Evolutionary conservation across 805 yeast species (phyloP).

Genomic region (Metschnikowia lochheadii): DNA sequence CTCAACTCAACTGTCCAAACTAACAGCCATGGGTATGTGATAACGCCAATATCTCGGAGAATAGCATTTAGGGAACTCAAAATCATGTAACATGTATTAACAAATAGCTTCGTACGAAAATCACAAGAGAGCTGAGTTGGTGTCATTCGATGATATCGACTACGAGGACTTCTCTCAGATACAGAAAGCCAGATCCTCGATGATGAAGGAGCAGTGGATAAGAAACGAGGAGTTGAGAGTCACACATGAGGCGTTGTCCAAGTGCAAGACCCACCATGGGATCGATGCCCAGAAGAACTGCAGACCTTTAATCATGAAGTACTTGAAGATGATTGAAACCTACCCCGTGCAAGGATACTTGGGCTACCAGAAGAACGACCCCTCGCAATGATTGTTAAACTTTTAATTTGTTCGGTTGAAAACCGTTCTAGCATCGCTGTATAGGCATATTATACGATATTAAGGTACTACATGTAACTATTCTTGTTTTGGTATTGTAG

Average conservation of each 20-base stretch:
- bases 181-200: conserved; percentile 68
- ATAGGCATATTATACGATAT: conserved; percentile 10
- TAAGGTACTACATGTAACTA: background rate
- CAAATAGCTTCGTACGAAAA: conserved; percentile 28
- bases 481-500: background rate
- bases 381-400: conserved; percentile 47
- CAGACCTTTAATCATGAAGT: conserved; percentile 70
- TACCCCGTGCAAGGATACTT: conserved; percentile 67
- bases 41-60: background rate
- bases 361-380: conserved; percentile 89
- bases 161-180: conserved; percentile 62
- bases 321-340: conserved; percentile 70
- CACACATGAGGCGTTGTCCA: conserved; percentile 69
- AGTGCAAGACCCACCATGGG: conserved; percentile 63
- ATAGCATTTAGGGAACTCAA: background rate
- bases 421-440: conserved; percentile 12
- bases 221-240: conserved; percentile 63
- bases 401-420: conserved; percentile 4
- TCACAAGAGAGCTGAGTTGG: conserved; percentile 60
- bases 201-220: conserved; percentile 77
- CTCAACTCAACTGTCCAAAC: conserved; percentile 1
- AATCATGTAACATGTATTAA: conserved; percentile 8
- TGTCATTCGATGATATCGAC: conserved; percentile 80
- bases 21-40: conserved; percentile 13
- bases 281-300: conserved; percentile 63